Evolutionary conservation across 805 yeast species (phyloP), one percentile per base, ranked within the genome.

Genomic region (Suhomyces prunicola): DNA sequence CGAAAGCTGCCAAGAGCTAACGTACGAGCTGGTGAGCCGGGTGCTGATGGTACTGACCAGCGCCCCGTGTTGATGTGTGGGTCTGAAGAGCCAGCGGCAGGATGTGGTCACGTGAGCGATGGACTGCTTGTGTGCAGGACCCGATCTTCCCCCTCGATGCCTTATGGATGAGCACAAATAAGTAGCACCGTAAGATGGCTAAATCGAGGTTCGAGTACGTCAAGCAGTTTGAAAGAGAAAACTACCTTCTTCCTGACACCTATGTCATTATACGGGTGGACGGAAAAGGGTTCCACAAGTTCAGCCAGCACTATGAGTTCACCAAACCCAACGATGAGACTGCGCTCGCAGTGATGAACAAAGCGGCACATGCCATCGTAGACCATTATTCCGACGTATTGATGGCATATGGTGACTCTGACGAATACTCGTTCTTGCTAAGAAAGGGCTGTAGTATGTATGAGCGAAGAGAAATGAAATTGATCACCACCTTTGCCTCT

Each of bases 351-450:
- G 80, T 91, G 55, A 91, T 94, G 91, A 94, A 91, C 70, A 73
- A 78, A 2, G 84, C 96, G 3, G 98, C 98, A 0, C 60, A 66
- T 54, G 79, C 81, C 47, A 78, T 91, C 9, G 79, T 88, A 74
- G 68, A 77, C 31, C 76, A 80, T 39, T 81, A 90, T 41, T 82
- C 87, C 7, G 98, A 94, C 57, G 79, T 90, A 0, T 62, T 85
- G 8, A 57, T 92, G 66, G 96, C 97, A 0, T 94, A 87, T 65
- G 99, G 99, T 0, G 98, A 94, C 62, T 87, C 96, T 39, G 99
- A 94, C 68, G 99, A 94, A 71, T 94, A 88, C 66, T 86, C 93
- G 12, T 93, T 93, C 67, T 80, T 93, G 5, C 70, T 94, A 50
- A 73, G 84, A 33, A 81, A 78, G 44, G 75, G 75, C 31, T 84